Conservation (phyloP, 805 yeast genomes). For the Wickerhamiella kurtzmanii region DNA sequence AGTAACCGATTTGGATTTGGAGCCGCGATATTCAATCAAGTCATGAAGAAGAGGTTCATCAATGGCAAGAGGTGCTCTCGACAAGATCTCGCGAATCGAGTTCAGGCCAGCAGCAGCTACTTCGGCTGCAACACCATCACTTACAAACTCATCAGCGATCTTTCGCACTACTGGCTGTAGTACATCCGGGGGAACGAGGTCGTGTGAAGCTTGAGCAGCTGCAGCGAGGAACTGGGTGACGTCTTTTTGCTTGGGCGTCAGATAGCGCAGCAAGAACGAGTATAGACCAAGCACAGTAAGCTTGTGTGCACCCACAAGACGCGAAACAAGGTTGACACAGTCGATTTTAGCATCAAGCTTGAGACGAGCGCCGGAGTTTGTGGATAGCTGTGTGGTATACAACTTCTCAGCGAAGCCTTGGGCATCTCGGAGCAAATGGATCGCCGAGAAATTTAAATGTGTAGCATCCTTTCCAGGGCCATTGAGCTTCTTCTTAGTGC, state of each 20-base stretch:
- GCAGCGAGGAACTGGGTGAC: slow-evolving; percentile 97
- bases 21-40: slow-evolving; percentile 76
- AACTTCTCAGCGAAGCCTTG: slow-evolving; percentile 91
- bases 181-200: slow-evolving; percentile 91
- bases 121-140: slow-evolving; percentile 96
- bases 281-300: slow-evolving; percentile 80
- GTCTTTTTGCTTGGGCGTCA: slow-evolving; percentile 86
- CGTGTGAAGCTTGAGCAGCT: slow-evolving; percentile 91
- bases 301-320: slow-evolving; percentile 90
- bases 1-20: slow-evolving; percentile 85
- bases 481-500: slow-evolving; percentile 39
- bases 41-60: slow-evolving; percentile 82
- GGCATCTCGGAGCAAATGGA: slow-evolving; percentile 88
- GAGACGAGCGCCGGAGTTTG: slow-evolving; percentile 45
- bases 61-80: slow-evolving; percentile 91
- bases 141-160: slow-evolving; percentile 92
- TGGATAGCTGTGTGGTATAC: slow-evolving; percentile 48
- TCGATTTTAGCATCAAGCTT: slow-evolving; percentile 80
- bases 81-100: slow-evolving; percentile 80
- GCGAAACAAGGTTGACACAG: slow-evolving; percentile 72
- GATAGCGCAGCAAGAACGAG: slow-evolving; percentile 73
- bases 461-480: slow-evolving; percentile 44
- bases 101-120: slow-evolving; percentile 97
- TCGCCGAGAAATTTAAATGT: slow-evolving; percentile 83
- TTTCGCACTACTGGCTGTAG: slow-evolving; percentile 70